Base-by-base conservation (phyloP, 768 basidiomycete species). In the Leccinum ochraceum region DNA sequence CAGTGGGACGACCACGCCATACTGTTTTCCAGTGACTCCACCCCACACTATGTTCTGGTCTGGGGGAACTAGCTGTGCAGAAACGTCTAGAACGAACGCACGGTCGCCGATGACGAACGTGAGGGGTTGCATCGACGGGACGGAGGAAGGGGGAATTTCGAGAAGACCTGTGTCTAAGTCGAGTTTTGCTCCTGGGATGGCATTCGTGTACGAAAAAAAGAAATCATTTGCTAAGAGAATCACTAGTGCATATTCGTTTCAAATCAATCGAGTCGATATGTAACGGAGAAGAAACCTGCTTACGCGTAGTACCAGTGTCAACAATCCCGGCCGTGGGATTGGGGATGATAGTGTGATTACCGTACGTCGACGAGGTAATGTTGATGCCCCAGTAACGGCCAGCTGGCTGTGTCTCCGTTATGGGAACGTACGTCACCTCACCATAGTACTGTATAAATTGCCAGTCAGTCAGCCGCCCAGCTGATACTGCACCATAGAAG, bases 361-460 rank as follows among this genome's bases (percentile, higher is more conserved):
- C 66, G 34, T 63, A 72, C 2, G 66, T 62, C 7, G 34, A 44
- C 11, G 28, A 59, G 8, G 66, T 69, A 50, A 74, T 53, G 34
- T 74, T 64, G 46, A 75, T 66, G 10, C 74, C 74, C 74, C 75
- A 75, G 62, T 48, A 75, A 8, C 2, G 10, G 17, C 57, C 37
- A 2, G 74, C 59, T 7, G 73, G 71, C 11, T 3, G 39, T 24
- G 70, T 76, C 34, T 22, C 4, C 39, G 75, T 76, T 54, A 74
- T 39, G 16, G 67, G 72, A 36, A 46, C 53, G 60, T 70, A 71
- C 2, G 60, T 67, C 44, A 74, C 36, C 10, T 54, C 16, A 17
- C 74, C 71, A n/a, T 59, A 36, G 51, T 67, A 67, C 66, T 74
- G 42, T 14, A 46, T 13, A 48, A 48, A 24, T 50, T 39, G 11